phyloP scores from a whole-genome alignment of 805 yeast species.

The Zygoascus flipseniorum region DNA sequence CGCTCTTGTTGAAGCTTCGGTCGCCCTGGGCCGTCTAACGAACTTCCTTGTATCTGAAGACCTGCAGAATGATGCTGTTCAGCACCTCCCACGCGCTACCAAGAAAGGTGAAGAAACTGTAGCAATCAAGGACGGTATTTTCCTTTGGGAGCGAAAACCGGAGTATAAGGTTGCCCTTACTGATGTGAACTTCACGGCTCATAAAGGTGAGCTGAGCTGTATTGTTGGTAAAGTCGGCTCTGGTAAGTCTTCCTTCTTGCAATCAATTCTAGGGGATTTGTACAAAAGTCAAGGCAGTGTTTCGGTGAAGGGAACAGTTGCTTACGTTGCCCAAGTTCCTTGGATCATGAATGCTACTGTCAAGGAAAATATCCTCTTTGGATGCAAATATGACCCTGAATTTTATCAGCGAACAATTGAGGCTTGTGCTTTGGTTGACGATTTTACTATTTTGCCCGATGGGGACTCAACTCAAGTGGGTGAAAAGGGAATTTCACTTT shows the following conservation, averaged over 20 bases:
- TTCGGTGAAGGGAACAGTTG: constrained; percentile 63
- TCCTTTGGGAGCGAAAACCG: constrained; percentile 59
- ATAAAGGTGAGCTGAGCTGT: constrained; percentile 76
- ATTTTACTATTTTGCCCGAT: constrained; percentile 57
- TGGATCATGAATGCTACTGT: constrained; percentile 97
- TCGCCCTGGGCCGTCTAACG: constrained; percentile 48
- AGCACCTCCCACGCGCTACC: constrained; percentile 42
- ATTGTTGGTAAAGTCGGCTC: constrained; percentile 86
- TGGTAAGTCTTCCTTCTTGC: constrained; percentile 80
- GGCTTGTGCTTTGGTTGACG: constrained; percentile 61
- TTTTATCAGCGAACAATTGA: constrained; percentile 47
- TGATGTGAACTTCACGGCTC: constrained; percentile 56
- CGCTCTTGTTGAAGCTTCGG: constrained; percentile 75
- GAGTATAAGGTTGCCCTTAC: constrained; percentile 45
- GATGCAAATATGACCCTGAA: constrained; percentile 41
- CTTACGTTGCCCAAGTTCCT: constrained; percentile 85
- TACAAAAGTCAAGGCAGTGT: constrained; percentile 69
- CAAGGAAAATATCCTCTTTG: constrained; percentile 65
- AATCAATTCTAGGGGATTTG: constrained; percentile 75
- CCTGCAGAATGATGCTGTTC: constrained; percentile 72
- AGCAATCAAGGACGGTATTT: constrained; percentile 28
- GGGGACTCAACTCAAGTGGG: constrained; percentile 79
- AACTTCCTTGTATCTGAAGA: constrained; percentile 64
- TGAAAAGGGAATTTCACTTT: constrained; percentile 73
- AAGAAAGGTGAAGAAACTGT: constrained; percentile 55